Evolutionary conservation across 2,329 filamentous ascomycete species (phyloP).

Genomic region (Achaetomium macrosporum): DNA sequence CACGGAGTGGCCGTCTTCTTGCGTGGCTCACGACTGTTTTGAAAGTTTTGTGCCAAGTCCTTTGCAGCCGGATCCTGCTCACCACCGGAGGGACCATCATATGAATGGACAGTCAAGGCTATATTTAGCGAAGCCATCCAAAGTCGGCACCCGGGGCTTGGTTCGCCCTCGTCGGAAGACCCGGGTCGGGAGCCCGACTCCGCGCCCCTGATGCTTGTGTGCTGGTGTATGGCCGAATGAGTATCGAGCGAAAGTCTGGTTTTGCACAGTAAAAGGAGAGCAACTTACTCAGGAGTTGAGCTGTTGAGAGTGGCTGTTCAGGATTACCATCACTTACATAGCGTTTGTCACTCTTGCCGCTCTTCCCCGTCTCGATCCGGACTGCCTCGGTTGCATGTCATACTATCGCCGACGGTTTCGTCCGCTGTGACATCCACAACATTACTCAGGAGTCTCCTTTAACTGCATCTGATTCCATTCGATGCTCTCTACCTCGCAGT

Average conservation of each 20-base stretch:
- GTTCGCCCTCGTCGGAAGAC: slow-evolving; percentile 1
- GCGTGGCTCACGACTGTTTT: neutral
- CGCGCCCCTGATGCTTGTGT: too few species aligned
- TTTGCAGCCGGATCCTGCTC: slow-evolving; percentile 2
- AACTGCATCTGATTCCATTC: too few species aligned
- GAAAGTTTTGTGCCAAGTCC: neutral
- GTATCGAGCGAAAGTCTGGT: neutral
- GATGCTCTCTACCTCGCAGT: too few species aligned
- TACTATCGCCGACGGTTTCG: neutral
- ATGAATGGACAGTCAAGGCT: neutral
- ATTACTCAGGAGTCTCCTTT: neutral
- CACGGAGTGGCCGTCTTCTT: neutral
- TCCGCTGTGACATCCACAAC: neutral
- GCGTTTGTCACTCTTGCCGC: neutral
- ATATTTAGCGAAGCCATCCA: slow-evolving; percentile 9
- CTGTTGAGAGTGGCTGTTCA: neutral
- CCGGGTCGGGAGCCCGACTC: neutral
- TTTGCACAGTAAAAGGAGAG: neutral
- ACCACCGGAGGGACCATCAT: neutral
- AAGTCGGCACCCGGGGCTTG: slow-evolving; percentile 1
- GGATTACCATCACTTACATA: neutral
- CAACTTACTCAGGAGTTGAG: too few species aligned
- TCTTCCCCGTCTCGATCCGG: neutral
- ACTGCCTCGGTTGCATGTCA: neutral
- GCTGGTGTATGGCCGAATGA: neutral